Conservation (phyloP, 371 early-diverging fungal species). For the Choanephora cucurbitarum region DNA sequence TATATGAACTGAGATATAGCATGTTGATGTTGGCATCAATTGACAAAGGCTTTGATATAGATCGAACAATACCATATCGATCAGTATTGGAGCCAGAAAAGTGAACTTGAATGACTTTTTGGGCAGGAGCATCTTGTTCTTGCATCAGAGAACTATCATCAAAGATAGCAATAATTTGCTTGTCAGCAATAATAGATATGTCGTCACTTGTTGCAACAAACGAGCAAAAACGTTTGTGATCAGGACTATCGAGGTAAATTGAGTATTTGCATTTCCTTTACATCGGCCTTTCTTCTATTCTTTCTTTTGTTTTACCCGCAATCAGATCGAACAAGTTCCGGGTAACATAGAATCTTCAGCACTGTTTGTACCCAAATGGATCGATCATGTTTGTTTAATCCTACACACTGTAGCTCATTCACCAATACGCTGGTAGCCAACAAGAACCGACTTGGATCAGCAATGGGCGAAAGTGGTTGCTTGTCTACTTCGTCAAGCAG, state of each 20-base stretch:
- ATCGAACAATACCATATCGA: constrained; percentile 61
- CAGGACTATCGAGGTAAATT: not conserved
- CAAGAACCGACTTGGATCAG: constrained; percentile 17
- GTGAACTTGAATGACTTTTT: constrained; percentile 63
- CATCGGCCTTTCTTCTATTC: not conserved
- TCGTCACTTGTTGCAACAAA: constrained; percentile 63
- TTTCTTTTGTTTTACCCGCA: constrained; percentile 11
- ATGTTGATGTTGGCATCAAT: constrained; percentile 54
- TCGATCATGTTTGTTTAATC: constrained; percentile 42
- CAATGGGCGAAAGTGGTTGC: not conserved
- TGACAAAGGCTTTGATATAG: constrained; percentile 56
- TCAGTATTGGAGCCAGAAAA: constrained; percentile 51
- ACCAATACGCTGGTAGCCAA: constrained; percentile 35
- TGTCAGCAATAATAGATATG: constrained; percentile 62
- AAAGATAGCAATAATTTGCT: constrained; percentile 49
- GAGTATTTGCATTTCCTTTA: not conserved
- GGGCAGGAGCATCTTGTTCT: constrained; percentile 41
- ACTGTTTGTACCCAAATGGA: constrained; percentile 49
- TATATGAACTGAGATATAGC: constrained; percentile 59
- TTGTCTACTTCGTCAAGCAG: not conserved
- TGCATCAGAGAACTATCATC: constrained; percentile 52
- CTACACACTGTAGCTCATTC: constrained; percentile 52
- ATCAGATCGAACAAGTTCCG: constrained; percentile 31
- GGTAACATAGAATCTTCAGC: constrained; percentile 55
- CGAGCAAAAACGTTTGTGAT: constrained; percentile 51